Conservation (phyloP, 2,329 filamentous ascomycete genomes). For the Calonectria hongkongensis region DNA sequence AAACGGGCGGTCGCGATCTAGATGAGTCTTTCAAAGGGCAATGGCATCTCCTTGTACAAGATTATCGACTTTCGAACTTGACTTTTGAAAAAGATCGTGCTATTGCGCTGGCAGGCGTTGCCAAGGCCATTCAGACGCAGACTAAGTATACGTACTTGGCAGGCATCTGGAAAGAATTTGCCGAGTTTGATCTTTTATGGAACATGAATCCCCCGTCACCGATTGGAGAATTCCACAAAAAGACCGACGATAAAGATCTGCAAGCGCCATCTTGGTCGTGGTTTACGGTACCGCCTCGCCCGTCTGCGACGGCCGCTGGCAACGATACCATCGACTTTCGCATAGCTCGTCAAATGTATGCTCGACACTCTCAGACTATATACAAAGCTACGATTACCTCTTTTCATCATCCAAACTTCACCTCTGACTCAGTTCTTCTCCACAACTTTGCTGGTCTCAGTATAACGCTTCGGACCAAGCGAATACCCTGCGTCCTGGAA, state of each 20-base stretch:
- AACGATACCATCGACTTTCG: conserved; percentile 34
- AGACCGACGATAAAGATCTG: background rate
- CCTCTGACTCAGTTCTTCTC: conserved; percentile 6
- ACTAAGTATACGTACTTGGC: conserved; percentile 31
- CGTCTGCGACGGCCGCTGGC: background rate
- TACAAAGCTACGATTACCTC: conserved; percentile 17
- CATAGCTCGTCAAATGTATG: conserved; percentile 21
- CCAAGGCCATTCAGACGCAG: conserved; percentile 21
- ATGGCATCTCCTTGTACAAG: conserved; percentile 24
- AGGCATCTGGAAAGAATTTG: conserved; percentile 39
- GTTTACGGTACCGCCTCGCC: conserved; percentile 31
- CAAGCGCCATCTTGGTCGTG: conserved; percentile 35
- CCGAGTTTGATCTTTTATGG: conserved; percentile 36
- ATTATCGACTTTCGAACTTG: conserved; percentile 26
- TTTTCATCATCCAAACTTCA: conserved; percentile 16
- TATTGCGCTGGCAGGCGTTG: conserved; percentile 33
- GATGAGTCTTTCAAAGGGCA: conserved; percentile 32
- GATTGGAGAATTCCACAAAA: background rate
- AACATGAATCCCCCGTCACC: conserved; percentile 1
- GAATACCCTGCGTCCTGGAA: conserved; percentile 28
- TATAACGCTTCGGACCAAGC: conserved; percentile 29
- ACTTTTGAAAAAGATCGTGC: conserved; percentile 28
- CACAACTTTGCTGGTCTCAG: conserved; percentile 27
- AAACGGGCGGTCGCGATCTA: background rate
- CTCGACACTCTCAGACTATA: background rate